Percentiles rank a stretch among this genome's conserved stretches.
phyloP scores from a whole-genome alignment of 139 green algal genomes.

The Ulvella scutata region DNA sequence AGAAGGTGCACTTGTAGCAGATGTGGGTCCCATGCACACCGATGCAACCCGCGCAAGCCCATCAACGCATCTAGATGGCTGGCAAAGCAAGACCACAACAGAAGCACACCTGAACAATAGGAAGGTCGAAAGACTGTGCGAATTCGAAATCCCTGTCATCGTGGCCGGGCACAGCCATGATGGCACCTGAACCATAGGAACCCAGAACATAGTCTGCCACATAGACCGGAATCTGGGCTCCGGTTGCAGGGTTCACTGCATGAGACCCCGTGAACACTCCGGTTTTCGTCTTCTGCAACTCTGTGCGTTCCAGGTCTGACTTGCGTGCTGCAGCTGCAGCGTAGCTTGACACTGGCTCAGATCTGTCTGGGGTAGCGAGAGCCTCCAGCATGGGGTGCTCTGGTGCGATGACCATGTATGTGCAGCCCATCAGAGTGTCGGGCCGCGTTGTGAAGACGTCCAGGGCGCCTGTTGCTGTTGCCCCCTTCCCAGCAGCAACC shows the following conservation, averaged over 20 bases:
- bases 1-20: no score
- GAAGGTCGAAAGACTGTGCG: slow-evolving; percentile 56
- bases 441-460: slow-evolving; percentile 81
- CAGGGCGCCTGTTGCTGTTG: slow-evolving; percentile 13
- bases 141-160: slow-evolving; percentile 88
- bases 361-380: slow-evolving; percentile 26
- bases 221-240: slow-evolving; percentile 73
- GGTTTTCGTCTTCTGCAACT: slow-evolving; percentile 82
- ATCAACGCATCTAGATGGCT: neutral
- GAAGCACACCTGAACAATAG: slow-evolving; percentile 43
- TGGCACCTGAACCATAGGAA: slow-evolving; percentile 81
- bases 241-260: slow-evolving; percentile 71
- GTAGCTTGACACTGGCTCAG: slow-evolving; percentile 55
- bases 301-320: slow-evolving; percentile 85
- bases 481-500: slow-evolving; percentile 6
- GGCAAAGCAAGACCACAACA: neutral
- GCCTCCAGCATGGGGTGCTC: slow-evolving; percentile 67
- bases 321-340: slow-evolving; percentile 56
- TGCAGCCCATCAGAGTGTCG: slow-evolving; percentile 94
- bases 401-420: slow-evolving; percentile 90
- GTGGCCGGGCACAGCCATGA: slow-evolving; percentile 97
- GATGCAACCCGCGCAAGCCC: neutral
- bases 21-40: neutral
- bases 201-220: slow-evolving; percentile 96
- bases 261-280: slow-evolving; percentile 82